A percentile compares a stretch with the other conserved stretches of the same genome.
Evolutionary conservation across 1,284 basidiomycete genomes (phyloP).

Genomic region (Ganoderma sinense): DNA sequence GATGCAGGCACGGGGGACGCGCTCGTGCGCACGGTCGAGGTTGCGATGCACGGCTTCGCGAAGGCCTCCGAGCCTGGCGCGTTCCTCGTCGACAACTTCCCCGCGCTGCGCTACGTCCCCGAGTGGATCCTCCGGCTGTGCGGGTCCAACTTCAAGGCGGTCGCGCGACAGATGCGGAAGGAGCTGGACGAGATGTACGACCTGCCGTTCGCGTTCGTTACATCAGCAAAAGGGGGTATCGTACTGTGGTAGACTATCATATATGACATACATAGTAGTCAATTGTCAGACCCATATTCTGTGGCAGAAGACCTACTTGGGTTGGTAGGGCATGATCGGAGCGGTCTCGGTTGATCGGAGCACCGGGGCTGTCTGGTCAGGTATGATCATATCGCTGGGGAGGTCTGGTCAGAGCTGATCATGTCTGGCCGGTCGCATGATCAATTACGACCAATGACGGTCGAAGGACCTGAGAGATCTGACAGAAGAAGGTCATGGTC

Average conservation of each 20-base stretch:
- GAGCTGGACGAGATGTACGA: slow-evolving; percentile 44
- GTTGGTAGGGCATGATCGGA: too few relatives aligned
- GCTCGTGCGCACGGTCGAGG: slow-evolving; percentile 48
- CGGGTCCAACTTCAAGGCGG: slow-evolving; percentile 36
- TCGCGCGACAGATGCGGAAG: slow-evolving; percentile 39
- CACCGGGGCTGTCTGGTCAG: too few relatives aligned
- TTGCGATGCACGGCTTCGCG: slow-evolving; percentile 51
- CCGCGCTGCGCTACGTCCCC: slow-evolving; percentile 44
- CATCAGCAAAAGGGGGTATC: too few relatives aligned
- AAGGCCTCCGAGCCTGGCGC: slow-evolving; percentile 48
- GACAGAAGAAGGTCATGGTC: too few relatives aligned
- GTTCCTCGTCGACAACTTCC: slow-evolving; percentile 47
- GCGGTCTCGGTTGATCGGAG: too few relatives aligned
- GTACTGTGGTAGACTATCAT: background rate
- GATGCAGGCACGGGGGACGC: slow-evolving; percentile 38
- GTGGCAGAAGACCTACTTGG: too few relatives aligned
- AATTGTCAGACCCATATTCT: too few relatives aligned
- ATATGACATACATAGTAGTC: background rate
- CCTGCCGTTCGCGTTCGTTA: slow-evolving; percentile 43
- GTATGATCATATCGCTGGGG: too few relatives aligned
- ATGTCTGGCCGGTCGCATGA: too few relatives aligned
- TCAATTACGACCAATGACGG: too few relatives aligned
- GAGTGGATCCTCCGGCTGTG: slow-evolving; percentile 45
- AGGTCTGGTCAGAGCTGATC: too few relatives aligned
- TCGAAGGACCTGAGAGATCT: too few relatives aligned